Percentiles rank a stretch among this genome's conserved stretches.
phyloP scores from a whole-genome alignment of 495 filamentous ascomycete species.

The Bombardia bombarda region DNA sequence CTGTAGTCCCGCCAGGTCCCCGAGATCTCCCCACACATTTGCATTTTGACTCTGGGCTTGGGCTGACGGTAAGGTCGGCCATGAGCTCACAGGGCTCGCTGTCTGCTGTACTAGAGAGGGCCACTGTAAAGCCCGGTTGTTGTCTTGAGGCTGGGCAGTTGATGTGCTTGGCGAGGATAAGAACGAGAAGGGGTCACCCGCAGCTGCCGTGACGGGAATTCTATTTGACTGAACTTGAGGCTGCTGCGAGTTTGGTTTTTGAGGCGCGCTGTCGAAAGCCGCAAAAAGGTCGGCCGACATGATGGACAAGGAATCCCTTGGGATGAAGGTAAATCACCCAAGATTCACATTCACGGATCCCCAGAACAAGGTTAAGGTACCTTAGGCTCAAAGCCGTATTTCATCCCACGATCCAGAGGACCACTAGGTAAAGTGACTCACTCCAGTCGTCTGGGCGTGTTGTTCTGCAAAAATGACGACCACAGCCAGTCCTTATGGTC shows the following conservation, averaged over 20 bases:
- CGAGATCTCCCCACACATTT: constrained; percentile 13
- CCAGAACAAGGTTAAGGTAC: no score
- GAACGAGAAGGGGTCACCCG: constrained; percentile 18
- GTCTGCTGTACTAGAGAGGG: constrained; percentile 9
- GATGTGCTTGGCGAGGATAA: background rate
- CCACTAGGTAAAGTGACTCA: no score
- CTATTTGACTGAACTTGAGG: constrained; percentile 6
- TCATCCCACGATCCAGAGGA: no score
- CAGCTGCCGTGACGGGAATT: background rate
- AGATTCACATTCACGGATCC: no score
- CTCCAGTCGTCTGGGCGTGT: no score
- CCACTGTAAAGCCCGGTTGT: constrained; percentile 13
- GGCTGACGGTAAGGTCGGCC: constrained; percentile 8
- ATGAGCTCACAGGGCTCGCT: constrained; percentile 6
- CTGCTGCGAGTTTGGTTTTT: constrained; percentile 17
- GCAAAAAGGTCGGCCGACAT: constrained; percentile 76
- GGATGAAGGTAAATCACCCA: no score
- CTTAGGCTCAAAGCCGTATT: no score
- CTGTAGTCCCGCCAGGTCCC: constrained; percentile 8
- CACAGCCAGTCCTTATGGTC: no score
- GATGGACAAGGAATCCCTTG: no score
- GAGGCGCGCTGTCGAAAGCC: constrained; percentile 49
- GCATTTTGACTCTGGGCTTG: constrained; percentile 3
- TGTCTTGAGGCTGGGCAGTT: constrained; percentile 10
- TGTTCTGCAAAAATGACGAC: no score